These are phyloP conservation scores for Talaromyces sp. DNA, from an alignment of 2,329 filamentous ascomycete genomes.

Conservation along the genomic window DNA sequence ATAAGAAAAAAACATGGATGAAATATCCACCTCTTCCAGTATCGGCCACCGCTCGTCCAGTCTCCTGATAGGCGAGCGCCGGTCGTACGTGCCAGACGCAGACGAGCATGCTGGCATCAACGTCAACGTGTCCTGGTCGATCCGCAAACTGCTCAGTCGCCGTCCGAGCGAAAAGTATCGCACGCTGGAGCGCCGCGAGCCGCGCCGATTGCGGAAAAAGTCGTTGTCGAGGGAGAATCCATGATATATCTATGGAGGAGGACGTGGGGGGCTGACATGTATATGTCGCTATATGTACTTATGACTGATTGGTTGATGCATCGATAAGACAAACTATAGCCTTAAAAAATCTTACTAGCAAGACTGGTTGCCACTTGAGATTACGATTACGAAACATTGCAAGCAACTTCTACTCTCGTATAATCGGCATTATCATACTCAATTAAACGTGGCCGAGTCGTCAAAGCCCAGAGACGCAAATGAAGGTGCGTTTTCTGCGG, in stretches of 20 bases:
- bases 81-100: conserved; percentile 3
- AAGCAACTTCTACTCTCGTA: background rate
- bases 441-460: conserved; percentile 10
- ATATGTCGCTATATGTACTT: background rate
- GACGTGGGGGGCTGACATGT: too few species aligned
- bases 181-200: conserved; percentile 23
- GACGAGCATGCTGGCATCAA: background rate
- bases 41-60: conserved; percentile 13
- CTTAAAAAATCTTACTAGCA: background rate
- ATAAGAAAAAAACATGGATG: conserved; percentile 14
- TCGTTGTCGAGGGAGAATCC: background rate
- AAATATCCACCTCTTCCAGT: conserved; percentile 13
- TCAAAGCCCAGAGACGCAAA: conserved; percentile 4
- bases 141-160: conserved; percentile 21
- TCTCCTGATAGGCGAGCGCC: conserved; percentile 11
- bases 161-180: conserved; percentile 22
- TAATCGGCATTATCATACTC: background rate
- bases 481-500: conserved; percentile 23
- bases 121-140: conserved; percentile 19
- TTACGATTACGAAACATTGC: background rate
- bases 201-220: conserved; percentile 25
- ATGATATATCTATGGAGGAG: background rate
- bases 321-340: background rate
- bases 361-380: too few species aligned
- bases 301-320: background rate